Evolutionary conservation across 2,329 filamentous ascomycete genomes (phyloP), one percentile per base, ranked within the genome.

Genomic region (Ophiostoma novo-ulmi): DNA sequence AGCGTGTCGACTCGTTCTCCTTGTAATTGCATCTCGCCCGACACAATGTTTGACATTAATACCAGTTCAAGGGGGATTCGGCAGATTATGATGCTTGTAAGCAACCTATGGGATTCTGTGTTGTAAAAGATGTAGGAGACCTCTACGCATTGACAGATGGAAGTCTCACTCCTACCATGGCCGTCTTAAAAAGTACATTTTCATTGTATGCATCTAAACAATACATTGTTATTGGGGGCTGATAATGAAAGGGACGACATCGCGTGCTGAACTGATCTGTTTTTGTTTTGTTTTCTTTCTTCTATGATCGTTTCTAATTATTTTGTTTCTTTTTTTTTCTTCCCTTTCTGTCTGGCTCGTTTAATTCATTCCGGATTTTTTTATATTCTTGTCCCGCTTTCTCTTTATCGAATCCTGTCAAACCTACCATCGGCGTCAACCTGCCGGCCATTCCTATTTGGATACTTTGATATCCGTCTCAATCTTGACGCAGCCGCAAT

Each of bases 261-360:
- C 14, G 44, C 17, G 44, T 48, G 17, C 17, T 48, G 44, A 48
- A n/a, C 14, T 20, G 44, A 48, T 35, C 20, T 11, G 52, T 66
- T 61, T 3, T 17, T 20, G 10, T 65, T 41, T 8, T 70, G 38
- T 63, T 41, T 5, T 14, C 17, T 13, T 44, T 26, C 38, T 64
- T 64, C 31, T 58, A 2, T 58, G 1, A 26, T 1, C 31, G 6
- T 36, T 48, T 31, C 8, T 11, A 52, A 58, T 63, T 3, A 17
- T n/a, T 10, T 55, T 58, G 7, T 67, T 58, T 67, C 26, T 67
- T 22, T 35, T 69, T 69, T 11, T 36, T 31, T 67, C n/a, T 36
- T 26, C 14, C 2, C 13, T n/a, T 1, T 10, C 36, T 55, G 22
- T 41, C 3, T 38, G 31, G 31, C 31, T 31, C 3, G 3, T 31